Base-by-base conservation (phyloP, 2,329 filamentous ascomycete genomes). In the Neophaeococcomyces aloes region DNA sequence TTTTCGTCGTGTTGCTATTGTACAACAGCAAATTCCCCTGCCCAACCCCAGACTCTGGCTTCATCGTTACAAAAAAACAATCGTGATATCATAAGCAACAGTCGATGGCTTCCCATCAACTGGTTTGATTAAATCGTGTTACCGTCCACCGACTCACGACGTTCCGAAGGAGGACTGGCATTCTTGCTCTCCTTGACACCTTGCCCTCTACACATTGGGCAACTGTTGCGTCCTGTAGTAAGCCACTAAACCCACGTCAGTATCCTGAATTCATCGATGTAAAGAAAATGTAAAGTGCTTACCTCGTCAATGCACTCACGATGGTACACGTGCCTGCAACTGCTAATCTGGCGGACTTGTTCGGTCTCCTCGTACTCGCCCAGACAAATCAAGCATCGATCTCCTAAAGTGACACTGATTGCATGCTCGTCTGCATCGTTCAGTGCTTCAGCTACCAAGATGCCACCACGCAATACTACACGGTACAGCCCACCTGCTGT, bases 251-350 rank as follows among this genome's bases (percentile, higher is more conserved):
- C 27, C 35, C 8, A 30, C 34, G 51, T 69, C 50, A 70, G 61
- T 44, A 49, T 46, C 14, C 7, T 43, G 36, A 39, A 15, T 42
- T 34, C n/a, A 56, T 42, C 13, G n/a, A 7, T 10, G 30, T 21
- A 18, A 17, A 13, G 19, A 42, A 29, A n/a, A 13, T 27, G 30
- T 57, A 56, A 10, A 27, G 23, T 27, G 23, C 70, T 55, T 65
- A 80, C 78, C 69, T 81, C 74, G 58, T 83, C 79, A 59, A 83
- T 82, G 59, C 79, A 83, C 53, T 80, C 73, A 51, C 70, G 72
- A 61, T 83, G 79, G 61, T 79, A 83, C 46, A 81, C 57, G 59
- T 83, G 79, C 36, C 71, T 71, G 63, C 79, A 83, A 57, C 76
- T 78, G 46, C 69, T 64, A 46, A 83, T 64, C 56, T 73, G 71